phyloP scores from a whole-genome alignment of 768 basidiomycete genomes.

The Rhodocollybia butyracea region DNA sequence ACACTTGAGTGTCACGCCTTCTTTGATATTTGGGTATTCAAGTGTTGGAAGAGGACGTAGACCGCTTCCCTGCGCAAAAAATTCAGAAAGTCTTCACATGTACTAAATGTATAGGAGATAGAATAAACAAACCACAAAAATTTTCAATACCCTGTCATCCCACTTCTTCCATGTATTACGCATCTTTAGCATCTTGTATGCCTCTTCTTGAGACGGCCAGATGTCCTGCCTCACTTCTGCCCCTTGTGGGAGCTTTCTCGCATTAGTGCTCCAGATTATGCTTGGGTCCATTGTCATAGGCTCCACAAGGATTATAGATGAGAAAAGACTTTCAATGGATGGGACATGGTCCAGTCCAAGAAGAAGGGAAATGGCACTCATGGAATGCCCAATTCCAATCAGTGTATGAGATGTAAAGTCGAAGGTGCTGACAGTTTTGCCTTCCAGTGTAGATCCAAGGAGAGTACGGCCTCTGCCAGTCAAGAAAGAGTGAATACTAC shows the following conservation, averaged over 20 bases:
- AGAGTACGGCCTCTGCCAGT: constrained; percentile 45
- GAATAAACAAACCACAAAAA: constrained; percentile 34
- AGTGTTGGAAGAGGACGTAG: constrained; percentile 5
- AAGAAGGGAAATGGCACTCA: constrained; percentile 34
- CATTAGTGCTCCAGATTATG: background rate
- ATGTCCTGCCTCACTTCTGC: constrained; percentile 29
- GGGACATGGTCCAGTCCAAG: background rate
- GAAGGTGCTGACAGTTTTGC: background rate
- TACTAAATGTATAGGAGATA: background rate
- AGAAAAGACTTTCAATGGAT: constrained; percentile 25
- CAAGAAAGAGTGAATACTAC: constrained; percentile 45
- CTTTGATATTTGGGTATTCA: constrained; percentile 35
- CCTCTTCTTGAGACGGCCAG: constrained; percentile 51
- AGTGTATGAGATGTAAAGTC: constrained; percentile 31
- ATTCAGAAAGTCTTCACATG: background rate
- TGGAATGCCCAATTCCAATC: constrained; percentile 54
- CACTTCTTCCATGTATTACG: constrained; percentile 41
- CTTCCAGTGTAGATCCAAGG: constrained; percentile 23
- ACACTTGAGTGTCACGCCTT: constrained; percentile 50
- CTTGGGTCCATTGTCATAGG: constrained; percentile 34
- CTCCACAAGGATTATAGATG: constrained; percentile 42
- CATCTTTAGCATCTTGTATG: constrained; percentile 33
- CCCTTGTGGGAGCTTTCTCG: background rate
- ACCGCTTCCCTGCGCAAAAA: background rate
- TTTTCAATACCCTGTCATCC: constrained; percentile 45